These are phyloP conservation scores for Spencermartinsiella ligniputridi DNA, from an alignment of 1,139 yeast genomes.

Conservation along the genomic window DNA sequence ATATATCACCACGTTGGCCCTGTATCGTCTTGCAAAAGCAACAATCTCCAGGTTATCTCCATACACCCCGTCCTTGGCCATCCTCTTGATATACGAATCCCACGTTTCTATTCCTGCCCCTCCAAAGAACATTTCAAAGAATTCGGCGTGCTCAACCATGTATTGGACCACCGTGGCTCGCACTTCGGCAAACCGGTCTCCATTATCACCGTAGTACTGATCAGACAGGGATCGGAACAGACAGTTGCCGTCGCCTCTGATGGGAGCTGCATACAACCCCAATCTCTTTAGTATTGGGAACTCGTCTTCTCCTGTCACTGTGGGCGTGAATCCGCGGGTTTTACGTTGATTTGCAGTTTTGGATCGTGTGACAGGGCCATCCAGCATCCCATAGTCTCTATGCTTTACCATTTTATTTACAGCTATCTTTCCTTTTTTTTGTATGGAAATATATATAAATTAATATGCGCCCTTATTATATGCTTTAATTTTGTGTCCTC, in stretches of 20 bases:
- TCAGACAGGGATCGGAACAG: conserved; percentile 40
- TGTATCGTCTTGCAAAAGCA: conserved; percentile 35
- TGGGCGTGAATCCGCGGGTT: neutral
- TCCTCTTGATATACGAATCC: conserved; percentile 33
- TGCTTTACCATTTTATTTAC: conserved; percentile 6
- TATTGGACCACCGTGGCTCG: conserved; percentile 33
- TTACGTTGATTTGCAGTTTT: conserved; percentile 5
- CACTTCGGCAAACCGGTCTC: conserved; percentile 28
- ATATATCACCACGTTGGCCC: conserved; percentile 34
- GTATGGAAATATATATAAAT: neutral
- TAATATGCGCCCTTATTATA: too few species aligned
- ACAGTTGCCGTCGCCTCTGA: conserved; percentile 42
- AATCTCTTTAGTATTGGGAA: conserved; percentile 35
- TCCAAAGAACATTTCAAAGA: conserved; percentile 31
- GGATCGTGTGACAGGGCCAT: conserved; percentile 18
- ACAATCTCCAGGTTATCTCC: conserved; percentile 42
- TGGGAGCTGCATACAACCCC: conserved; percentile 36
- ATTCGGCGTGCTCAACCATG: conserved; percentile 29
- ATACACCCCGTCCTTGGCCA: conserved; percentile 38
- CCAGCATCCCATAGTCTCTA: conserved; percentile 4
- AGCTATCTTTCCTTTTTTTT: neutral
- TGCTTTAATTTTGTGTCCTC: too few species aligned
- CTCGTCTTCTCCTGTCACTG: conserved; percentile 24
- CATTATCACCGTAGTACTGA: conserved; percentile 37
- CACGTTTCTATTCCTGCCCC: conserved; percentile 30